A percentile compares a stretch with the other conserved stretches of the same genome.
Conservation (phyloP, 176 grass and related monocot species). For the Carex myosuroides region DNA sequence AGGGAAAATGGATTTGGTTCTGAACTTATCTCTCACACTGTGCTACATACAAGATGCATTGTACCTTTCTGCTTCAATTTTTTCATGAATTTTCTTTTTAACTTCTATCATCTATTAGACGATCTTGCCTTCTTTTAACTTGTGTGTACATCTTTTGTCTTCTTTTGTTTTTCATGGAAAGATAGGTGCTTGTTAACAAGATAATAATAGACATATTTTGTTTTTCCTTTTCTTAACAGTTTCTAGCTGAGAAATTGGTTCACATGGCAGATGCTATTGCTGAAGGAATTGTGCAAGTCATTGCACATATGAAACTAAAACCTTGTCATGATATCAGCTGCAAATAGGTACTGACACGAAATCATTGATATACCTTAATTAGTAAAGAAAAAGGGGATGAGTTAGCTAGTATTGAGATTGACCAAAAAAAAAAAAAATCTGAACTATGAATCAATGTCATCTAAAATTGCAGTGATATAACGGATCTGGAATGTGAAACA, state of each 20-base stretch:
- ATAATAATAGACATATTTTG: not conserved
- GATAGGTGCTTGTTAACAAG: constrained; percentile 11
- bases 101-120: not conserved
- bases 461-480: constrained; percentile 45
- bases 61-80: not conserved
- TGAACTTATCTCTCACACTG: constrained; percentile 43
- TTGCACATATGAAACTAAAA: constrained; percentile 37
- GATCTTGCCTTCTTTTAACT: too few species aligned
- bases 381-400: not conserved
- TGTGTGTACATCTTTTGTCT: too few species aligned
- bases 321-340: constrained; percentile 62
- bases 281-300: constrained; percentile 38
- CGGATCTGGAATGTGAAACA: constrained; percentile 26
- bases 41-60: constrained; percentile 36
- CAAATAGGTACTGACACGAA: constrained; percentile 39
- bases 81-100: not conserved
- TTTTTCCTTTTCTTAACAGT: constrained; percentile 22
- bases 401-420: not conserved
- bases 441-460: not conserved
- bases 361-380: constrained; percentile 10
- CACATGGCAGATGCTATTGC: constrained; percentile 32
- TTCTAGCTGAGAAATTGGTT: constrained; percentile 45
- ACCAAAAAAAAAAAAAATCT: not conserved
- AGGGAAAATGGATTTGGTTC: not conserved
- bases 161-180: not conserved